Base-by-base conservation (phyloP, 495 filamentous ascomycete species). In the Hypoxylon subgilvum region DNA sequence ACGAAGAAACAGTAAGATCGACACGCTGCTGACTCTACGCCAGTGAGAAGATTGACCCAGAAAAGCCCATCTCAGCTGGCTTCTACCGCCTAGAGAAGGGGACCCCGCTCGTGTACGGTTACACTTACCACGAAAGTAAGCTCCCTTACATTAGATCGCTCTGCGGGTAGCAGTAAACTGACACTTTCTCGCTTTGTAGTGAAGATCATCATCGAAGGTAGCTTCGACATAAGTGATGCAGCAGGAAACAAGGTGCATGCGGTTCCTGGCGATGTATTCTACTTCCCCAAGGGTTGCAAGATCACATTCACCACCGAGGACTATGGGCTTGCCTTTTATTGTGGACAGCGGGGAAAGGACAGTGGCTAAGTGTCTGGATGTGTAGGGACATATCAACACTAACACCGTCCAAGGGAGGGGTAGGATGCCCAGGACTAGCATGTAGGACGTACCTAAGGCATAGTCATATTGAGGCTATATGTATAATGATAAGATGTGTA, bases 131-230 rank as follows among this genome's bases (percentile, higher is more conserved):
- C 59, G 88, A 90, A 74, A 89, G 61, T 64, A 50, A 55, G 61
- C n/a, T 18, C 14, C 3, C 17, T 83, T 83, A 38, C 49, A 6
- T 21, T 3, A 5, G 14, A 17, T 38, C 2, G 32, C 18, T 12
- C 4, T 13, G 31, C n/a, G 8, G 2, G 12, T 27, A 19, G 30
- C 19, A 31, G 21, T 28, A 6, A 13, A 1, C 16, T 45, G 28
- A 21, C 17, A 14, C 5, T 23, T 8, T 14, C 12, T 27, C 19
- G 7, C 25, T 0, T 4, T 36, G 16, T 6, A 64, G 61, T 72
- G 72, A 90, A 90, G 76, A 88, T 91, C 57, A 88, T 91, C 57
- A 73, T 92, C 5, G 88, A 92, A 61, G 89, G 89, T 43, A 80
- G 84, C 58, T 90, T 88, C 61, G 82, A 88, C 58, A 90, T 92